Base-by-base conservation (phyloP, 2,329 filamentous ascomycete genomes). In the Cercospora berteroae region DNA sequence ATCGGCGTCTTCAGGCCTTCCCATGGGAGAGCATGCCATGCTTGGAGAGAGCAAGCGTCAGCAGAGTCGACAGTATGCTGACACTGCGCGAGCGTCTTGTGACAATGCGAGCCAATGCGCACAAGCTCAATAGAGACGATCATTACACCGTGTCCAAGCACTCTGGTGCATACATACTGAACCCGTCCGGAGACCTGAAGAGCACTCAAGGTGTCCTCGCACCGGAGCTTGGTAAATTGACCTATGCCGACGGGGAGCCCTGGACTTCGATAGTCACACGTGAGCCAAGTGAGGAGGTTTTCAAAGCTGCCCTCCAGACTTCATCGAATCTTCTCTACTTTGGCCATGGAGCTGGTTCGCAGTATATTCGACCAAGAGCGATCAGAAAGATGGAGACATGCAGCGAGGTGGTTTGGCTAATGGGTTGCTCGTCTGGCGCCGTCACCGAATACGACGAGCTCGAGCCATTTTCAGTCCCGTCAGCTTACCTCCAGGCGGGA, bases 1-100 rank as follows among this genome's bases (percentile, higher is more conserved):
- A 99, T 80, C 97, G 97, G 79, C 86, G 91, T 2, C 84, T 99
- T 2, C 95, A 98, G 75, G 84, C 88, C 1, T 96, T 99, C 75
- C 95, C 95, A 0, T 99, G 96, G 95, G 95, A 99, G 77, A 97
- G 93, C 0, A 81, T 99, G 42, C 93, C 94, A 0, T 97, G 93
- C 76, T 87, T 99, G 76, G 86, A 92, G 70, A 87, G 86, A 2
- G 83, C 89, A 4, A 90, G 94, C 0, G 90, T 97, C 39, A 97
- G 93, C 3, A 89, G 95, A 12, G 89, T 99, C 25, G 93, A 94
- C 6, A 97, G 93, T 0, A 85, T 99, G 44, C 90, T 90, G 29
- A 93, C 90, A 71, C 85, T 99, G 9, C 88, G 92, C 13, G 88
- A 93, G 36, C 86, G 94, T 6, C 86, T 99, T 13, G 75, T 90